Conservation (phyloP, 345 rosid species). For the Ceriops zippeliana region DNA sequence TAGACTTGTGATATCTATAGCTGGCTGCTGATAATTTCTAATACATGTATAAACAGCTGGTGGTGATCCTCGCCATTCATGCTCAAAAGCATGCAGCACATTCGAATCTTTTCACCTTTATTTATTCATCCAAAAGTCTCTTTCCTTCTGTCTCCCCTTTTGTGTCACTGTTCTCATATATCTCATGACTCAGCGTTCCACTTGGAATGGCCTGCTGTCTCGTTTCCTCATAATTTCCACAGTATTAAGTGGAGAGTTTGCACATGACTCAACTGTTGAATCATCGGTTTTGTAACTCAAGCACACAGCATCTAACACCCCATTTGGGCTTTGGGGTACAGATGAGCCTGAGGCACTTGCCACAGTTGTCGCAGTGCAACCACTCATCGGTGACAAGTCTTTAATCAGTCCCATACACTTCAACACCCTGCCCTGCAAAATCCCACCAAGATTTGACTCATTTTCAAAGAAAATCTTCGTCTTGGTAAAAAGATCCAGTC, state of each 20-base stretch:
- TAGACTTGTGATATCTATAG: background rate
- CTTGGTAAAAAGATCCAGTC: constrained; percentile 7
- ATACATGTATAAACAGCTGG: background rate
- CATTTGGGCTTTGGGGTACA: constrained; percentile 59
- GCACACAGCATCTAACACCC: constrained; percentile 67
- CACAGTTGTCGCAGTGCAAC: constrained; percentile 9
- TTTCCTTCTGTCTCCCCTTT: background rate
- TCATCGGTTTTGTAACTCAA: constrained; percentile 61
- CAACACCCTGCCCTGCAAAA: constrained; percentile 48
- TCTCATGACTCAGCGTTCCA: constrained; percentile 7
- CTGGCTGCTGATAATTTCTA: background rate
- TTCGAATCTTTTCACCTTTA: background rate
- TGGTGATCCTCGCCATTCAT: background rate
- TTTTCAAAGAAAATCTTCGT: background rate
- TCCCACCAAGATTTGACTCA: background rate
- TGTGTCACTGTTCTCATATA: background rate
- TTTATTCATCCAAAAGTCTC: constrained; percentile 4
- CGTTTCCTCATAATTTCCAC: constrained; percentile 43
- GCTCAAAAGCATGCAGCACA: background rate
- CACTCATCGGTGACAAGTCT: constrained; percentile 31
- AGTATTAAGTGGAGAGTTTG: constrained; percentile 38
- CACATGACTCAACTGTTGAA: constrained; percentile 37
- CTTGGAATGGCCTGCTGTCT: constrained; percentile 21
- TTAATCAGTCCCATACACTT: constrained; percentile 39
- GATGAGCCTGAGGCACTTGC: constrained; percentile 22